phyloP scores from a whole-genome alignment of 2,329 filamentous ascomycete genomes.

The Trichothecium roseum region DNA sequence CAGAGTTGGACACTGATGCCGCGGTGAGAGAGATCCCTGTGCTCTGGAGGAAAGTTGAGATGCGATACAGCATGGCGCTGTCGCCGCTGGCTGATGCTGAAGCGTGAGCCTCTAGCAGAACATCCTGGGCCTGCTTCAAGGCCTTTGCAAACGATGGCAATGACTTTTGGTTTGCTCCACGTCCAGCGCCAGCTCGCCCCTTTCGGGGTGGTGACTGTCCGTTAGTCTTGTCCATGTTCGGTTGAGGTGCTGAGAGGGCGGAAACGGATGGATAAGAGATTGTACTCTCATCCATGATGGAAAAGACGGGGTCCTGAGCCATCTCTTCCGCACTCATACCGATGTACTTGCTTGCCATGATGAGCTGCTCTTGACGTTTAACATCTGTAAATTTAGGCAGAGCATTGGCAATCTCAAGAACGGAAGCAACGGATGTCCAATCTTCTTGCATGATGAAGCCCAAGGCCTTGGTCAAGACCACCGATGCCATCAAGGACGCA shows the following conservation, averaged over 20 bases:
- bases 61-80: conserved; percentile 49
- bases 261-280: conserved; percentile 71
- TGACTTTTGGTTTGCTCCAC: neutral
- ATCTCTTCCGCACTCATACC: conserved; percentile 63
- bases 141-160: conserved; percentile 42
- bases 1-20: conserved; percentile 35
- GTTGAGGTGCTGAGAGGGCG: conserved; percentile 14
- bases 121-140: conserved; percentile 54
- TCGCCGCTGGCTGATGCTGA: conserved; percentile 43
- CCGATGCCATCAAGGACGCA: conserved; percentile 23
- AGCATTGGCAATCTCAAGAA: conserved; percentile 40
- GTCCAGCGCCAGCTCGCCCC: conserved; percentile 7
- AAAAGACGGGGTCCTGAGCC: conserved; percentile 72
- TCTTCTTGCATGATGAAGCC: conserved; percentile 38
- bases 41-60: conserved; percentile 54
- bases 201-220: conserved; percentile 12
- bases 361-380: conserved; percentile 42
- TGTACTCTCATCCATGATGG: conserved; percentile 84
- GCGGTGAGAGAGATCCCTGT: conserved; percentile 57
- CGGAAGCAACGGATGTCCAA: conserved; percentile 46
- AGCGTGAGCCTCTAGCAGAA: conserved; percentile 53
- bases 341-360: conserved; percentile 57
- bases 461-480: conserved; percentile 27
- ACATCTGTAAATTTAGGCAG: conserved; percentile 28
- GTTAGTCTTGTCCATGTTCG: conserved; percentile 20